A percentile compares a stretch with the other conserved stretches of the same genome.
Conservation (phyloP, 208 protist genomes). For the Acanthamoeba royreba region DNA sequence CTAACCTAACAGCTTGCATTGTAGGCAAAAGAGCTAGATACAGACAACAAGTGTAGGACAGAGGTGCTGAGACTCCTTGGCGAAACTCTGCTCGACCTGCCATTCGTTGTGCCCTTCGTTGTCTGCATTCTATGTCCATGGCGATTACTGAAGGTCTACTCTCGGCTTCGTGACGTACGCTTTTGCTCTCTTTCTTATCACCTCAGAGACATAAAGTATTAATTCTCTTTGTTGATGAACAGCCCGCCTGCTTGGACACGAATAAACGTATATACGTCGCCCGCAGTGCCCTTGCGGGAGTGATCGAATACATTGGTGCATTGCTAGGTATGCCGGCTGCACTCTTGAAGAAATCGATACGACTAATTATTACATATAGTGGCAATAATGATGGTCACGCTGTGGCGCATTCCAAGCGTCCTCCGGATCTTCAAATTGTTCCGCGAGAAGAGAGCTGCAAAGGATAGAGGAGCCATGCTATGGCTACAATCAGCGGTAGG, state of each 20-base stretch:
- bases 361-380: background rate
- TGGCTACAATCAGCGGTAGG: background rate
- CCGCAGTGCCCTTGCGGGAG: background rate
- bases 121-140: background rate
- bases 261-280: background rate
- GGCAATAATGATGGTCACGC: background rate
- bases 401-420: slow-evolving; percentile 8
- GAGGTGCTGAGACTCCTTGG: background rate
- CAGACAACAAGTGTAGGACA: background rate
- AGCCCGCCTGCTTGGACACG: background rate
- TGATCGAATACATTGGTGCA: background rate
- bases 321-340: background rate
- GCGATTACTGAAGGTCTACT: background rate
- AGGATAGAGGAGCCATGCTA: too few relatives aligned
- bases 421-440: background rate
- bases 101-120: background rate
- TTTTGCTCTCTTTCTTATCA: too few relatives aligned
- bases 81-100: background rate
- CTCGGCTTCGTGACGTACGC: background rate
- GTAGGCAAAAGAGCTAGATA: background rate
- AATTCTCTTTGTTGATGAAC: background rate
- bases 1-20: background rate
- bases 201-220: too few relatives aligned
- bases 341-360: too few relatives aligned
- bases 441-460: background rate